Evolutionary conservation across 75 land plant species (phyloP), one percentile per base, ranked within the genome.

Genomic region (Ceratopteris richardii): DNA sequence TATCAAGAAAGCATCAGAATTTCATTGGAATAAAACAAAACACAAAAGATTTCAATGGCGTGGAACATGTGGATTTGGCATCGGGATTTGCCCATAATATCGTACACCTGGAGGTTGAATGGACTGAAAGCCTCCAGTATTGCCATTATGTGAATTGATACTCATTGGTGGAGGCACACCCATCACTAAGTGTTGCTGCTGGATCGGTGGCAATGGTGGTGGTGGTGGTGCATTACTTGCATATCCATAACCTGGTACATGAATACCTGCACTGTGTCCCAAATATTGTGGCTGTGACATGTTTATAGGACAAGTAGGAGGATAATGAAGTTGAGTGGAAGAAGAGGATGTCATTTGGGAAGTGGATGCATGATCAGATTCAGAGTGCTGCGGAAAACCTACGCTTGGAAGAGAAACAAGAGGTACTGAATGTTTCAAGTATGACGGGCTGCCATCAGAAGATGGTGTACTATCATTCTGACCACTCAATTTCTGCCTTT

Each of bases 401-500:
- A 62, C 9, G 67, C 51, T 26, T 25, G 31, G 31, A n/a, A 44
- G 30, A 36, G 70, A 9, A 3, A 21, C 64, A 30, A 27, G 64
- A 65, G 11, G 51, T 18, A 22, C 67, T 60, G 10, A 58, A 11
- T 16, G 63, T 37, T 5, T 42, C 20, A 26, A 19, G 23, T 23
- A 31, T 11, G 66, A 66, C 44, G 31, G 31, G 14, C 57, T 65
- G 41, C 58, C 63, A 24, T 89, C 89, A 61, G 56, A 26, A 25
- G 29, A 16, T 44, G 29, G 26, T 10, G 43, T 9, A 2, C 14
- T 25, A 17, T 68, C 70, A 50, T 22, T 17, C 26, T 51, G 46
- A 20, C 12, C 1, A 25, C 61, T 64, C 18, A 82, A 53, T 58
- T 74, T 85, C 14, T 77, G 73, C 65, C 77, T 77, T 67, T 89